Percentiles rank a stretch among this genome's conserved stretches.
phyloP scores from a whole-genome alignment of 2,329 filamentous ascomycete species.

The Talaromyces verruculosus region DNA sequence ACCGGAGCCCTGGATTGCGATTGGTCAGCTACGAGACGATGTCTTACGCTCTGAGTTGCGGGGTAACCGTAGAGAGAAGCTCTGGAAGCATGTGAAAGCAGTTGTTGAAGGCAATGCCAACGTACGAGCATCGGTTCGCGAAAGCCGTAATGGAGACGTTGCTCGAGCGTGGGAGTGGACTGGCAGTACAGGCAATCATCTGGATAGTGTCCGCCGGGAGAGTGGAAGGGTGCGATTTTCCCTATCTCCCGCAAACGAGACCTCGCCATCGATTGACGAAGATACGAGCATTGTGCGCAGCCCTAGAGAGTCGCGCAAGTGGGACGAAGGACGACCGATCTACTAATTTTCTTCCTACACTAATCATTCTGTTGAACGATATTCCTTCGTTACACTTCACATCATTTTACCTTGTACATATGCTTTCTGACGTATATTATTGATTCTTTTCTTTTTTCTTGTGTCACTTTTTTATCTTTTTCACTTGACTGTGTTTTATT shows the following conservation, averaged over 20 bases:
- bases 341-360: conserved; percentile 32
- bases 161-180: conserved; percentile 69
- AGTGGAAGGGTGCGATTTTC: conserved; percentile 32
- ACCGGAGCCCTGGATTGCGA: conserved; percentile 76
- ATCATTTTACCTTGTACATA: conserved; percentile 19
- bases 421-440: conserved; percentile 20
- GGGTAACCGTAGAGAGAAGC: conserved; percentile 69
- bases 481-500: background rate
- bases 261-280: conserved; percentile 20
- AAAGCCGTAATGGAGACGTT: conserved; percentile 56
- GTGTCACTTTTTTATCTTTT: background rate
- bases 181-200: conserved; percentile 56
- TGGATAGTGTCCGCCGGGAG: conserved; percentile 35
- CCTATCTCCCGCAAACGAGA: conserved; percentile 26
- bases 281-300: conserved; percentile 26
- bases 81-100: conserved; percentile 79
- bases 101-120: conserved; percentile 95
- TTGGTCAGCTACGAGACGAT: conserved; percentile 88
- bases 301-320: conserved; percentile 34
- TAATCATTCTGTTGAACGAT: background rate
- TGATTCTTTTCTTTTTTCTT: conserved; percentile 11
- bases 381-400: background rate
- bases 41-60: conserved; percentile 80
- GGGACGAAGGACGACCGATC: conserved; percentile 46
- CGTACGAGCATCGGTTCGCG: conserved; percentile 73